A percentile compares a stretch with the other conserved stretches of the same genome.
These are phyloP conservation scores for Clarireedia sp. DNA, from an alignment of 2,329 filamentous ascomycete species.

Conservation along the genomic window DNA sequence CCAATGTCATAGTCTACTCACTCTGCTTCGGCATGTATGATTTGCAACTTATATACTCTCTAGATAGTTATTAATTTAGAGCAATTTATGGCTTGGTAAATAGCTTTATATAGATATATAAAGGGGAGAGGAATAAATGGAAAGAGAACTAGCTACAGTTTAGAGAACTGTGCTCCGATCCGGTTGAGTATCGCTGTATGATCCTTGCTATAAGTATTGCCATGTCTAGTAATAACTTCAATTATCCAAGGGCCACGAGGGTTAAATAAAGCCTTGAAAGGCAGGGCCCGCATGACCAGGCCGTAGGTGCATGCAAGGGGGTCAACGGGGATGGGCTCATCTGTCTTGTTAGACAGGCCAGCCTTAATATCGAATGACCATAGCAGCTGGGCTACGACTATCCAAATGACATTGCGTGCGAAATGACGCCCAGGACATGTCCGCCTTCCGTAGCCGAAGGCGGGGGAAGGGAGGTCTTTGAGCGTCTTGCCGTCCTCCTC, in stretches of 20 bases:
- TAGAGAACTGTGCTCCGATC: not conserved
- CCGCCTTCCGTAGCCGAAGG: not conserved
- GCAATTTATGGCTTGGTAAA: too few species aligned
- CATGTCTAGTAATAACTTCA: not conserved
- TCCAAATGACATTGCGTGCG: not conserved
- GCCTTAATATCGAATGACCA: slow-evolving; percentile 2
- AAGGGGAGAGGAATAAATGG: too few species aligned
- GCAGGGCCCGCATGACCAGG: not conserved
- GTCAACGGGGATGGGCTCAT: not conserved
- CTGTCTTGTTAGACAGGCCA: not conserved
- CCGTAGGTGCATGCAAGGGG: not conserved
- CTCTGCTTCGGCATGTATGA: too few species aligned
- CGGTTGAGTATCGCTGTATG: not conserved
- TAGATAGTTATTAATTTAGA: too few species aligned
- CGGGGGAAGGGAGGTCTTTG: not conserved
- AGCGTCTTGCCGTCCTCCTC: slow-evolving; percentile 1
- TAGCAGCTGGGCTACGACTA: not conserved
- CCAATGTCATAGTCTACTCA: too few species aligned
- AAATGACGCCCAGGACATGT: not conserved
- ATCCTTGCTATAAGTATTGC: slow-evolving; percentile 1
- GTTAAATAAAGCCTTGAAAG: not conserved
- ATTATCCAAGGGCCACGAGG: not conserved
- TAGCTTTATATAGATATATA: too few species aligned
- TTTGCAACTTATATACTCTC: too few species aligned
- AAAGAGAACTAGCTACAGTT: not conserved